Evolutionary conservation across 371 early-diverging fungal species (phyloP).

Genomic region (Haplosporangium sp.): DNA sequence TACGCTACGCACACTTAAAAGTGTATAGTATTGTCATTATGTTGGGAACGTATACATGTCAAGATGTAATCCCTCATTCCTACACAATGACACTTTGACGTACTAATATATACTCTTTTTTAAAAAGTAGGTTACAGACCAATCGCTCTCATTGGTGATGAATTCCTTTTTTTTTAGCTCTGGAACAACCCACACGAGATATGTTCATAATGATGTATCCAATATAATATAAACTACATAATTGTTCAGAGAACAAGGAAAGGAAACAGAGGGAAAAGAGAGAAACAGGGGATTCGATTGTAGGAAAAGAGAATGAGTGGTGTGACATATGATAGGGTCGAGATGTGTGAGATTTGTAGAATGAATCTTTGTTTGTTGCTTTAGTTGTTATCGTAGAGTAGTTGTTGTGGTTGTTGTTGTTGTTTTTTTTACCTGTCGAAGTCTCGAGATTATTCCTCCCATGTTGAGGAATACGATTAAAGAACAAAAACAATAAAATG

Average conservation of each 20-base stretch:
- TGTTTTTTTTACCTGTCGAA: constrained; percentile 49
- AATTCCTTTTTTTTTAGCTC: background rate
- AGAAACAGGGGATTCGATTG: background rate
- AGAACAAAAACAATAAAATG: background rate
- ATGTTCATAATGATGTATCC: background rate
- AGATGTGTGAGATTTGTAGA: background rate
- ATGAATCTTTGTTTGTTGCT: no score
- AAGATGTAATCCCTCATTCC: background rate
- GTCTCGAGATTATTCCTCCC: constrained; percentile 54
- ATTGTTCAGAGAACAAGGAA: background rate
- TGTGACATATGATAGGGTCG: background rate
- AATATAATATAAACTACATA: background rate
- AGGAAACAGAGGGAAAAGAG: background rate
- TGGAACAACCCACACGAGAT: background rate
- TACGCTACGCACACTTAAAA: background rate
- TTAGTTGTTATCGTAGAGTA: no score
- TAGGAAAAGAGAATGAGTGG: background rate
- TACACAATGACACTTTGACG: no score
- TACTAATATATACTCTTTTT: background rate
- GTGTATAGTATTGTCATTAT: background rate
- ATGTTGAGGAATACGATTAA: constrained; percentile 23
- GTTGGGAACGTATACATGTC: background rate
- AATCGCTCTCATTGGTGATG: background rate
- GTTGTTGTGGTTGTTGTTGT: background rate
- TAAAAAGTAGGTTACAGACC: background rate